phyloP scores from a whole-genome alignment of 495 filamentous ascomycete genomes.

The Lasiosphaeria miniovina region DNA sequence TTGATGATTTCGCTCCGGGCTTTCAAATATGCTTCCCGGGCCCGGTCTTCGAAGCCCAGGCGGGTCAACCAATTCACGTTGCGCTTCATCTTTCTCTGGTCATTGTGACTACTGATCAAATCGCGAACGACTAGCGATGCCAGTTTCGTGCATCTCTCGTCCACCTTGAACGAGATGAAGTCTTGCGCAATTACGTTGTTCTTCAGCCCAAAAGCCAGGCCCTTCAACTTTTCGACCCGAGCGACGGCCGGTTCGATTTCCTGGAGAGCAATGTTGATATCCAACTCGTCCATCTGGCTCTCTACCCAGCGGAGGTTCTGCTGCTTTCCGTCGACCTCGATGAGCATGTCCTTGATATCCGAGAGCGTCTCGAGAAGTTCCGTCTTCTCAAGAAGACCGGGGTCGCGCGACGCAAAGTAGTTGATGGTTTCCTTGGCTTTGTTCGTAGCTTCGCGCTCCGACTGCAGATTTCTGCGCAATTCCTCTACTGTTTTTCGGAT shows the following conservation, averaged over 20 bases:
- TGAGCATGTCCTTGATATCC: constrained; percentile 72
- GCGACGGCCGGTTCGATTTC: constrained; percentile 80
- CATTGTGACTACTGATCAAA: constrained; percentile 68
- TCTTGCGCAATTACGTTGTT: constrained; percentile 82
- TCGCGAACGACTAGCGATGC: constrained; percentile 70
- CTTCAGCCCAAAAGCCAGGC: constrained; percentile 73
- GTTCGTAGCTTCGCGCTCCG: constrained; percentile 76
- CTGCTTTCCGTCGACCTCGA: constrained; percentile 95
- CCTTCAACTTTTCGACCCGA: constrained; percentile 77
- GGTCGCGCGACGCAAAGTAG: constrained; percentile 71
- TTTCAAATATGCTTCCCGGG: constrained; percentile 79
- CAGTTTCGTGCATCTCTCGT: constrained; percentile 78
- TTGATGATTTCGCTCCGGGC: constrained; percentile 72
- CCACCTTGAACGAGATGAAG: constrained; percentile 82
- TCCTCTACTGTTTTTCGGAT: constrained; percentile 93
- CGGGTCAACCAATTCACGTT: constrained; percentile 81
- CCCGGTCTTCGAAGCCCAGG: constrained; percentile 85
- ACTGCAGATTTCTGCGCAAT: constrained; percentile 72
- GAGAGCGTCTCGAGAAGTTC: constrained; percentile 65
- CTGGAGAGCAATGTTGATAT: constrained; percentile 92
- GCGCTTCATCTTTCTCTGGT: constrained; percentile 62
- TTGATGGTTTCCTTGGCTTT: constrained; percentile 77
- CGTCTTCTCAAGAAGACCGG: constrained; percentile 68
- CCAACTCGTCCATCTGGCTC: constrained; percentile 89
- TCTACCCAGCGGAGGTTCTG: constrained; percentile 96